Conservation (phyloP, 192 early-diverging fungal genomes). For the Podila horticola region DNA sequence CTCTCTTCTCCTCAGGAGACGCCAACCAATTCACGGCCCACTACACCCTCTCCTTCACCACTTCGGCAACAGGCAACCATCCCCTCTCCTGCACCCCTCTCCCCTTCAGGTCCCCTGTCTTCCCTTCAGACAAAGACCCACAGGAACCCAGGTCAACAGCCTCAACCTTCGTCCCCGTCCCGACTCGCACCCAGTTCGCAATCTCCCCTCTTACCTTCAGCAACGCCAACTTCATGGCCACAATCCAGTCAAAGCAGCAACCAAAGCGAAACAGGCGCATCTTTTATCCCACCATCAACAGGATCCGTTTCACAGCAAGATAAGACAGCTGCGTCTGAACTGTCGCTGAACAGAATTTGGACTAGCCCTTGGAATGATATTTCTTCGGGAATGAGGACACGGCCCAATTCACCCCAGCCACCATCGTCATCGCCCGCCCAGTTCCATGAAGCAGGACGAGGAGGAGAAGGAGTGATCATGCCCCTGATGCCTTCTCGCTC, state of each 20-base stretch:
- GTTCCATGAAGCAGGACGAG: neutral
- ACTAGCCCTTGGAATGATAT: too few species aligned
- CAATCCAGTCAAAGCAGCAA: neutral
- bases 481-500: neutral
- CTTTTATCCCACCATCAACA: too few species aligned
- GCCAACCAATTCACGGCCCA: slow-evolving; percentile 34
- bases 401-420: neutral
- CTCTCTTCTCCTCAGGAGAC: slow-evolving; percentile 29
- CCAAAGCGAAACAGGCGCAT: too few species aligned
- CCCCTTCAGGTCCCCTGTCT: neutral
- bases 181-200: neutral
- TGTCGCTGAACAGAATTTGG: too few species aligned
- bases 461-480: too few species aligned
- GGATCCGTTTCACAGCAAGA: too few species aligned
- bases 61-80: slow-evolving; percentile 15
- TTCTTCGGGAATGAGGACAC: too few species aligned
- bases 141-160: slow-evolving; percentile 1
- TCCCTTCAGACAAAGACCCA: slow-evolving; percentile 6
- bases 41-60: slow-evolving; percentile 32
- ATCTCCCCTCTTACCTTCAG: slow-evolving; percentile 24
- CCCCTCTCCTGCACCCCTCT: neutral
- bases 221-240: slow-evolving; percentile 28
- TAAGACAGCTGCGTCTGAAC: too few species aligned
- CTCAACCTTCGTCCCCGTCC: slow-evolving; percentile 1
- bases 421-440: neutral